Evolutionary conservation across 257 asterid species (phyloP), one percentile per base, ranked within the genome.

Genomic region (Pogostemon cablin): DNA sequence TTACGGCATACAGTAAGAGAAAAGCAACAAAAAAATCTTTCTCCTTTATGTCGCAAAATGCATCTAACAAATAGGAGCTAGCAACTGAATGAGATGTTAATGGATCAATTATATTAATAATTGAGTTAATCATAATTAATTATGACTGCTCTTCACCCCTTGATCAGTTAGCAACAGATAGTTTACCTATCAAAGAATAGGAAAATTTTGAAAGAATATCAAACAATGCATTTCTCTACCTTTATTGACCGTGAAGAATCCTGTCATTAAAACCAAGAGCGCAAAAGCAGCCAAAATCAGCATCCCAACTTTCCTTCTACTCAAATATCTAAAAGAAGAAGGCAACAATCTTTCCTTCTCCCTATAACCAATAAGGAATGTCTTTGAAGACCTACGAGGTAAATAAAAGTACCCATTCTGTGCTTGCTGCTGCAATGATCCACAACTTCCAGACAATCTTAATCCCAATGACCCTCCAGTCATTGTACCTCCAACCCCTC

Each of bases 381-480:
- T 75, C 83, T 89, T 93, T 10, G 96, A 79, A 64, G 85, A 61
- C 84, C 87, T 93, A 3, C 96, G 97, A 57, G 78, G 20, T 61
- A 77, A 5, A 79, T 72, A 65, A 25, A 65, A 61, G 78, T 75
- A 73, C 69, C 95, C 97, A 85, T 87, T 89, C 80, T 87, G 97
- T 65, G 85, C 63, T 60, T 66, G 86, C 73, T 78, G 90, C 75
- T 80, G 93, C 85, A 91, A 79, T 46, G 96, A 84, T 76, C 92
- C 97, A 75, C 81, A 83, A 82, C 96, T 93, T 78, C 80, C 84
- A 12, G 88, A 83, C 66, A 82, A 73, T 78, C 98, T 85, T 72
- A 78, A 70, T 52, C 93, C 96, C 89, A 83, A 81, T 86, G 96
- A 83, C 90, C 77, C 86, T 78, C 92, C 86, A 86, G 85, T 93